Evolutionary conservation across 73 alveolate genomes (phyloP), one percentile per base, ranked within the genome.

Genomic region (Paramecium caudatum): DNA sequence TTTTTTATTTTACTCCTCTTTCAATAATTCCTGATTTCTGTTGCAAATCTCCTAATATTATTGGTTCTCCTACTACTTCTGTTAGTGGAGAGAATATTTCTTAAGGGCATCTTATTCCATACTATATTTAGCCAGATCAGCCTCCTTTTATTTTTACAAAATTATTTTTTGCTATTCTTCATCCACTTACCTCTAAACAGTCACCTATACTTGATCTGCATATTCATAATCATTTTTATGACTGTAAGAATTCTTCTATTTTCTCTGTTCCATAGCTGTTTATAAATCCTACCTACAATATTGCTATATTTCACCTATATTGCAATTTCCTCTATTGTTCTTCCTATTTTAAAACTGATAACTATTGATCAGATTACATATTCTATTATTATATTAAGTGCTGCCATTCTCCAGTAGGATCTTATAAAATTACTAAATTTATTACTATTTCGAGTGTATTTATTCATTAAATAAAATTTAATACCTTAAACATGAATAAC

Each of bases 381-480:
- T 55, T 55, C 30, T 55, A 23, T 25, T 55, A 55, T 10, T 55
- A 55, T 8, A 55, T 55, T 21, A 55, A 55, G 10, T 43, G 23
- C 4, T 43, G 23, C 80, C 80, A 55, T 55, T 55, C 80, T 5
- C 80, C 80, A 9, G 80, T 21, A 10, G 80, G 80, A 55, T 55
- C 80, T 55, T 27, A 23, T 23, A 27, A 55, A 55, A 7, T 23
- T 55, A 55, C 5, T 10, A 23, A 27, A 55, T 23, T 55, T 17
- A 23, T 49, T 55, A 55, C 80, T 55, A 55, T 55, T 55, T 27
- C 7, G 23, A 21, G 25, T 55, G 30, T 23, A 55, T 55, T 55
- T 55, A 55, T 55, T 55, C 80, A 55, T 55, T 55, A 55, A 55
- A 55, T 55, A 55, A 55, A 55, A 55, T 55, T 55, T 27, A 27